phyloP scores from a whole-genome alignment of 2,329 filamentous ascomycete genomes.

The Paramyrothecium roridum region DNA sequence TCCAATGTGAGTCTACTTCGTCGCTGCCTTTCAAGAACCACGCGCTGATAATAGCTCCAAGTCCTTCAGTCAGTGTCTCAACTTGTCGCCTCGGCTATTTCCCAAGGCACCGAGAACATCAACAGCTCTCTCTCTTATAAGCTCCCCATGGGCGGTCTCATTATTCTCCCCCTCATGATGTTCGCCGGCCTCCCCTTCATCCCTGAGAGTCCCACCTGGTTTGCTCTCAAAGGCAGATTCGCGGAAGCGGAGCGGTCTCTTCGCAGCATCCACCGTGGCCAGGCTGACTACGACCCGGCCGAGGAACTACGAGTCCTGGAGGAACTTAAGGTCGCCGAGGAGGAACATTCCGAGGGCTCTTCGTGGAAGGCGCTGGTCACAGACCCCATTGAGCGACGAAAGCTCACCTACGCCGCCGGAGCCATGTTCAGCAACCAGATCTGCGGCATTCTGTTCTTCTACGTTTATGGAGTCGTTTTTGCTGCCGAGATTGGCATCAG shows the following conservation, averaged over 20 bases:
- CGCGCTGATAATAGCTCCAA: not conserved
- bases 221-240: constrained; percentile 17
- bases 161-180: constrained; percentile 19
- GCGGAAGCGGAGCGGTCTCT: constrained; percentile 25
- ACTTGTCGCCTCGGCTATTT: constrained; percentile 22
- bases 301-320: constrained; percentile 11
- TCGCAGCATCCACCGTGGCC: constrained; percentile 24
- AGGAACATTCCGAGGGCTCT: constrained; percentile 19
- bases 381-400: constrained; percentile 38
- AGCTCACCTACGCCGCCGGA: constrained; percentile 35
- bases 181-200: constrained; percentile 13
- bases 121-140: constrained; percentile 18
- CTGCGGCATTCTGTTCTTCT: constrained; percentile 39
- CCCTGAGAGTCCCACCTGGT: constrained; percentile 24
- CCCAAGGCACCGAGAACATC: constrained; percentile 20
- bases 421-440: constrained; percentile 39
- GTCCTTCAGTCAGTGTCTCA: constrained; percentile 26
- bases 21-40: not conserved
- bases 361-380: constrained; percentile 31
- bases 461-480: constrained; percentile 35
- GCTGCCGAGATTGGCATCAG: constrained; percentile 30
- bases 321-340: constrained; percentile 11
- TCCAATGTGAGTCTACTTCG: constrained; percentile 14
- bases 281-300: constrained; percentile 19
- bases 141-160: constrained; percentile 20